These are phyloP conservation scores for Metschnikowia sp. DNA, from an alignment of 805 yeast genomes.

Conservation along the genomic window DNA sequence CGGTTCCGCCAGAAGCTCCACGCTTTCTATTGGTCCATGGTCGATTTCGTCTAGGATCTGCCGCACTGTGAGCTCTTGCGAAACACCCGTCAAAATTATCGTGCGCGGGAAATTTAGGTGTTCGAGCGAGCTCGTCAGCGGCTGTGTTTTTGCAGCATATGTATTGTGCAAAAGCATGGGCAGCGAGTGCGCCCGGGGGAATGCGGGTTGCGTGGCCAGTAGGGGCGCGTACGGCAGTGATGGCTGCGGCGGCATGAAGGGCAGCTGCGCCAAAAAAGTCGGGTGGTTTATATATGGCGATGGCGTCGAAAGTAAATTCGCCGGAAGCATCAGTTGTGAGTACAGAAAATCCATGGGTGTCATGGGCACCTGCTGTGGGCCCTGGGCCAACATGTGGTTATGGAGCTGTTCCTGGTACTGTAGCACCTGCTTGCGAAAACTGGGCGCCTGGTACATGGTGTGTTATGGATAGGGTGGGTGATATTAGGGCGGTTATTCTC, in stretches of 20 bases:
- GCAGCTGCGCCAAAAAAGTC: constrained; percentile 18
- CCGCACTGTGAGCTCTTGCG: constrained; percentile 22
- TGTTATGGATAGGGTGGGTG: neutral
- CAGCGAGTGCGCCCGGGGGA: constrained; percentile 6
- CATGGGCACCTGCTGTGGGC: constrained; percentile 12
- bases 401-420: constrained; percentile 6
- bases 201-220: neutral
- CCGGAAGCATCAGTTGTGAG: constrained; percentile 60
- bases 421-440: constrained; percentile 6
- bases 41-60: constrained; percentile 46
- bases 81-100: constrained; percentile 29
- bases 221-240: constrained; percentile 2
- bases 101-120: constrained; percentile 38
- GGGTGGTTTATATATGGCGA: constrained; percentile 54
- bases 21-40: constrained; percentile 62
- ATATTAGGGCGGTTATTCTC: neutral
- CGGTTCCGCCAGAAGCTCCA: constrained; percentile 19
- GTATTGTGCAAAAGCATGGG: neutral
- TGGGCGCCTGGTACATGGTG: constrained; percentile 3
- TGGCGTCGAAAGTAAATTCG: constrained; percentile 46
- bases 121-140: constrained; percentile 19
- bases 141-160: constrained; percentile 5
- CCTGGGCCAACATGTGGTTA: constrained; percentile 2
- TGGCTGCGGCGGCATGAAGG: constrained; percentile 4
- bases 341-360: constrained; percentile 56